Evolutionary conservation across 768 basidiomycete genomes (phyloP).

Genomic region (Mycena vulgaris): DNA sequence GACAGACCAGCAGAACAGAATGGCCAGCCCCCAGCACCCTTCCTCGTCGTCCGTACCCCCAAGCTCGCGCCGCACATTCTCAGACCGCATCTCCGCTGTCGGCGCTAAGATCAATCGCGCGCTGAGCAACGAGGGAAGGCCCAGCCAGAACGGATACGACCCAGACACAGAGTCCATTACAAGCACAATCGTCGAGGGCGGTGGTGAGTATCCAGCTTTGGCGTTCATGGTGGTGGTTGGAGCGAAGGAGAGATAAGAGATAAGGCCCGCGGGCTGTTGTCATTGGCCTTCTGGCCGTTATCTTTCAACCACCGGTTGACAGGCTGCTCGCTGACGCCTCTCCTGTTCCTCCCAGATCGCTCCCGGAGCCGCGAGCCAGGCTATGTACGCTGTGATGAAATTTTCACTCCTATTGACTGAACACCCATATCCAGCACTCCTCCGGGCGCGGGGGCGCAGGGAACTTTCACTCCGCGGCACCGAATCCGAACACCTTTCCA

Average conservation of each 20-base stretch:
- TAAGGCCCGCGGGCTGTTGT: background rate
- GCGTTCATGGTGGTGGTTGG: slow-evolving; percentile 21
- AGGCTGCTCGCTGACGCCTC: slow-evolving; percentile 29
- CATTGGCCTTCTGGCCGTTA: slow-evolving; percentile 4
- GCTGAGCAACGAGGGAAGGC: slow-evolving; percentile 26
- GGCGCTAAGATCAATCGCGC: slow-evolving; percentile 30
- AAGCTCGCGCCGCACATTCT: slow-evolving; percentile 16
- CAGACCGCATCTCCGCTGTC: slow-evolving; percentile 28
- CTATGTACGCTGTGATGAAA: background rate
- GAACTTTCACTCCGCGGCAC: slow-evolving; percentile 1
- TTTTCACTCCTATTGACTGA: background rate
- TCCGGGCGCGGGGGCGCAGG: slow-evolving; percentile 34
- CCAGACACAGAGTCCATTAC: slow-evolving; percentile 29
- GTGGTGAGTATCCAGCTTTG: slow-evolving; percentile 8
- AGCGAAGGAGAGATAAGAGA: slow-evolving; percentile 14
- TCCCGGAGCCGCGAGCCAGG: background rate
- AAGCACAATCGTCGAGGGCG: slow-evolving; percentile 25
- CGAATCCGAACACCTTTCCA: background rate
- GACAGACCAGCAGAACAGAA: background rate
- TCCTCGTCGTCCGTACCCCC: background rate
- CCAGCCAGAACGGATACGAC: slow-evolving; percentile 4
- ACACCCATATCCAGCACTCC: slow-evolving; percentile 16
- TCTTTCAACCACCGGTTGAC: slow-evolving; percentile 6
- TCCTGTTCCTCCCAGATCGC: background rate
- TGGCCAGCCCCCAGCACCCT: background rate